Conservation (phyloP, 257 asterid species). For the Nicotiana noctiflora region DNA sequence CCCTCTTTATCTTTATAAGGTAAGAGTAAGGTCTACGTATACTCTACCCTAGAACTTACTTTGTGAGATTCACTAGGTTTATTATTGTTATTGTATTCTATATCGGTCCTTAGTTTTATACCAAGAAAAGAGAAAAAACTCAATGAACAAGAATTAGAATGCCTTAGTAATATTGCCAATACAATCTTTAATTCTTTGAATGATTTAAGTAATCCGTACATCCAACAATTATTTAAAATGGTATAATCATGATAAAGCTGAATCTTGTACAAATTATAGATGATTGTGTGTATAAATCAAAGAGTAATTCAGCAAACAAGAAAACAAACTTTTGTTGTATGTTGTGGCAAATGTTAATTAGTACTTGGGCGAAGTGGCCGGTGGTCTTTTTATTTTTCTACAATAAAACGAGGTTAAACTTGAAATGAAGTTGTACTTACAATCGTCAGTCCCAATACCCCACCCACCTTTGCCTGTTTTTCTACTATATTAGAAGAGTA, state of each 20-base stretch:
- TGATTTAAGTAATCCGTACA: background rate
- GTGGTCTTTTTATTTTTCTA: background rate
- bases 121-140: too few relatives aligned
- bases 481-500: too few relatives aligned
- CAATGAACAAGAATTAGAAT: too few relatives aligned
- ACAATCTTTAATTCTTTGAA: background rate
- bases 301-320: background rate
- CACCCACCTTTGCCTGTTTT: conserved; percentile 8
- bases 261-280: background rate
- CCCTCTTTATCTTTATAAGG: too few relatives aligned
- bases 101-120: too few relatives aligned
- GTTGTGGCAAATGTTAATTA: background rate
- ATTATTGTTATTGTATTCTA: too few relatives aligned
- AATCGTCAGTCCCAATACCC: background rate
- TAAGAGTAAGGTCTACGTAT: too few relatives aligned
- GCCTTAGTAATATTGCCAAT: background rate
- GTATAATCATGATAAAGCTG: background rate
- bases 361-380: background rate
- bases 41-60: too few relatives aligned
- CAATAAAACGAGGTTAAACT: too few relatives aligned
- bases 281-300: background rate
- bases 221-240: background rate
- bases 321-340: background rate
- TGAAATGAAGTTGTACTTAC: background rate
- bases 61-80: too few relatives aligned